These are phyloP conservation scores for Chondrus crispus DNA, from an alignment of 23 red algal genomes.

Conservation along the genomic window DNA sequence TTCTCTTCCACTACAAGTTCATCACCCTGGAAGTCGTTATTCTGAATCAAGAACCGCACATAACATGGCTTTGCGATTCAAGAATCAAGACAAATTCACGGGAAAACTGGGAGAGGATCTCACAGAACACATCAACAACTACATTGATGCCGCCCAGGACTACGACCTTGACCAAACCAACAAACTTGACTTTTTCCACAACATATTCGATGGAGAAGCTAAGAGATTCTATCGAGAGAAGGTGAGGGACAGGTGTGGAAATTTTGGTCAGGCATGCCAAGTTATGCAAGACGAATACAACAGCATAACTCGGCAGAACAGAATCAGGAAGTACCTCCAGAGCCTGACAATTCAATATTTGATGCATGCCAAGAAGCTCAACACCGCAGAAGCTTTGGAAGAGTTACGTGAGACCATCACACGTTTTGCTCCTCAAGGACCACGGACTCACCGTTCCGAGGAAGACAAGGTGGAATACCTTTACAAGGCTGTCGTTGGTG, in stretches of 20 bases:
- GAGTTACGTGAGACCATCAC: neutral
- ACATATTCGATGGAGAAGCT: neutral
- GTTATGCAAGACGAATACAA: neutral
- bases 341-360: neutral
- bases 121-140: conserved; percentile 1
- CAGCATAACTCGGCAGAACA: neutral
- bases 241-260: neutral
- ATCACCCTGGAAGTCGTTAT: no score
- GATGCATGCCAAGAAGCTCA: neutral
- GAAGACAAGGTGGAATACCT: neutral
- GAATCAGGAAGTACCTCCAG: neutral
- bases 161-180: neutral
- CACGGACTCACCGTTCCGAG: neutral
- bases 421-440: neutral
- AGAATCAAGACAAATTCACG: neutral
- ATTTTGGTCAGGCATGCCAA: neutral
- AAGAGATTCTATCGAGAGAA: conserved; percentile 10
- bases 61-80: conserved; percentile 8
- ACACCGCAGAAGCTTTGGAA: neutral
- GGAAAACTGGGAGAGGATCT: conserved; percentile 3
- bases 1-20: no score
- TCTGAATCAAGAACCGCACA: neutral
- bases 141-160: neutral
- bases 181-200: neutral
- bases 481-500: neutral